These are phyloP conservation scores for Hypoxylon sp. DNA, from an alignment of 2,329 filamentous ascomycete species.

Conservation along the genomic window DNA sequence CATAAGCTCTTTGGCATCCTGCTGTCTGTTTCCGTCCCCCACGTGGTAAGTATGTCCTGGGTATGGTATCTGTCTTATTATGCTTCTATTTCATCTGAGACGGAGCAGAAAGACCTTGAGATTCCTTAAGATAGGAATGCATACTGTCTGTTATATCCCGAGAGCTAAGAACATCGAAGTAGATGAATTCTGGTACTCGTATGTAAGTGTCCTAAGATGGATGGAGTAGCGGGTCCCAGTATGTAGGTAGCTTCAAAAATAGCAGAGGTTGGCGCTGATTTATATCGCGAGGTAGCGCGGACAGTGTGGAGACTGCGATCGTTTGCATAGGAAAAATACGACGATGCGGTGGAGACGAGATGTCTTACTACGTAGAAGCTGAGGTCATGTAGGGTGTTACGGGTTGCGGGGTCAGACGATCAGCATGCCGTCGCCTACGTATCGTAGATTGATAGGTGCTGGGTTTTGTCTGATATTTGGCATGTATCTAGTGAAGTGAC, in stretches of 20 bases:
- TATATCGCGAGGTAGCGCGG: no score
- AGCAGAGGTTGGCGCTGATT: conserved; percentile 27
- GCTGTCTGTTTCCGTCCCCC: neutral
- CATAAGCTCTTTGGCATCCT: neutral
- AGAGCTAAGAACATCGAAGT: neutral
- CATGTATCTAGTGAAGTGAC: neutral
- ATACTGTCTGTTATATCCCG: conserved; percentile 18
- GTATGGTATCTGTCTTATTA: neutral
- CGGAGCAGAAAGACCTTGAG: neutral
- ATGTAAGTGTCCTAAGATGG: conserved; percentile 16
- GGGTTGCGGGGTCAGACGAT: conserved; percentile 35
- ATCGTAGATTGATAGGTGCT: conserved; percentile 8
- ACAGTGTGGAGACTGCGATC: conserved; percentile 23
- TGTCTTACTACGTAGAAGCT: conserved; percentile 25
- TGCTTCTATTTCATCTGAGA: neutral
- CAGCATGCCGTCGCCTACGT: conserved; percentile 27
- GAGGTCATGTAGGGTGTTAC: conserved; percentile 25
- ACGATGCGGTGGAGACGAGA: conserved; percentile 15
- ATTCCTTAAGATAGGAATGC: conserved; percentile 6
- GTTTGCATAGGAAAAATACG: conserved; percentile 15
- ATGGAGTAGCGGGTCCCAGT: conserved; percentile 6
- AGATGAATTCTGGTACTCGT: neutral
- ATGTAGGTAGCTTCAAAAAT: conserved; percentile 22
- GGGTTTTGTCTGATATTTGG: conserved; percentile 1
- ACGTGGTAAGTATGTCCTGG: neutral